These are phyloP conservation scores for Suillus weaverae DNA, from an alignment of 768 basidiomycete species.

Conservation along the genomic window DNA sequence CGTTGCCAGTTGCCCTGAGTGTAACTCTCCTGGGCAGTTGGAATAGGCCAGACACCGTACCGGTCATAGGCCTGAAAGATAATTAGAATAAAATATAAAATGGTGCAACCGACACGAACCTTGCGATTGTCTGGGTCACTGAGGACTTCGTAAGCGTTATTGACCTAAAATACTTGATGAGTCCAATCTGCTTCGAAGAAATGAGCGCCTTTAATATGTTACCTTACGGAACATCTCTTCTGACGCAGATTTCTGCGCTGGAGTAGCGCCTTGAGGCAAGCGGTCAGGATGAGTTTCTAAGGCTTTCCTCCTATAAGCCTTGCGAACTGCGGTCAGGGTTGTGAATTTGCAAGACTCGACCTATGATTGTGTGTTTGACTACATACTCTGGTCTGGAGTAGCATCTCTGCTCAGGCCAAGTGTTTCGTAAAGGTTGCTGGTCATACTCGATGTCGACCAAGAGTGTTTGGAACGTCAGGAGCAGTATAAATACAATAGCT, in stretches of 20 bases:
- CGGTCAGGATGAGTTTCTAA: constrained; percentile 78
- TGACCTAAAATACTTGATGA: constrained; percentile 45
- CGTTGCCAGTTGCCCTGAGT: constrained; percentile 13
- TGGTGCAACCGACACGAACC: constrained; percentile 31
- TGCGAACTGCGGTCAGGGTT: constrained; percentile 51
- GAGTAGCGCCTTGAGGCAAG: constrained; percentile 53
- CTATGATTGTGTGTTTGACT: not conserved
- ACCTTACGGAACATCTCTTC: constrained; percentile 59
- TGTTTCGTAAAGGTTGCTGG: constrained; percentile 63
- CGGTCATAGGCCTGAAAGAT: constrained; percentile 58
- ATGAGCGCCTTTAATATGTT: constrained; percentile 30
- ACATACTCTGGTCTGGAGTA: constrained; percentile 62
- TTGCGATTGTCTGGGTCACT: constrained; percentile 59
- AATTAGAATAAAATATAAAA: constrained; percentile 4
- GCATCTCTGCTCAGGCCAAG: constrained; percentile 57
- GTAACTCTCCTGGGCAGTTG: constrained; percentile 26
- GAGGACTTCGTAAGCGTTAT: constrained; percentile 78
- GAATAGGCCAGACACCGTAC: constrained; percentile 77
- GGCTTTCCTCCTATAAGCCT: constrained; percentile 74
- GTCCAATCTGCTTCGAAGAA: constrained; percentile 15
- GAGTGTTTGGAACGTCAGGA: not conserved
- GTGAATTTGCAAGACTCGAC: constrained; percentile 9
- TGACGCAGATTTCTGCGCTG: constrained; percentile 55
- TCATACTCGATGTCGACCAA: constrained; percentile 37
- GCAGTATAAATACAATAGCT: not conserved